phyloP scores from a whole-genome alignment of 2,329 filamentous ascomycete genomes.

The Macrophomina phaseolina region DNA sequence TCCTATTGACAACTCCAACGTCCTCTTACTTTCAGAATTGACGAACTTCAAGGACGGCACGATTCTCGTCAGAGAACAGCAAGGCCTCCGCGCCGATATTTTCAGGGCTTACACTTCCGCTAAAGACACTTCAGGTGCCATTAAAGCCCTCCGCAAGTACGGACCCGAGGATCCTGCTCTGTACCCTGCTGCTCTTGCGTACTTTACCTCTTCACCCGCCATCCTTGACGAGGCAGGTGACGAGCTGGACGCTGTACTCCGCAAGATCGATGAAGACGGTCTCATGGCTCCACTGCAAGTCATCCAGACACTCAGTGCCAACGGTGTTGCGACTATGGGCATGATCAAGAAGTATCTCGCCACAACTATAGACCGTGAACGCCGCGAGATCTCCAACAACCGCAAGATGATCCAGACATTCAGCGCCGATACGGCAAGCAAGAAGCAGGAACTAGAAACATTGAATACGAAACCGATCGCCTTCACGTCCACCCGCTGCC shows the following conservation, averaged over 20 bases:
- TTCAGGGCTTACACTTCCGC: conserved; percentile 95
- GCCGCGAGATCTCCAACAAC: conserved; percentile 84
- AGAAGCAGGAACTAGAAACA: conserved; percentile 78
- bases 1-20: conserved; percentile 92
- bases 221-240: conserved; percentile 85
- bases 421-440: conserved; percentile 79
- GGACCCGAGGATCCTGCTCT: conserved; percentile 88
- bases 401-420: conserved; percentile 82
- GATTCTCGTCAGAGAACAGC: conserved; percentile 90
- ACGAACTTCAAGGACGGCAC: conserved; percentile 90
- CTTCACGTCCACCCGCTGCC: conserved; percentile 89
- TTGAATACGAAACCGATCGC: conserved; percentile 80
- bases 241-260: conserved; percentile 79
- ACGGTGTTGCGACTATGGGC: conserved; percentile 91
- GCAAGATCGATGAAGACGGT: conserved; percentile 86
- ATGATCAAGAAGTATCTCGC: conserved; percentile 94
- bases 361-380: conserved; percentile 85
- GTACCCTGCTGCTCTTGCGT: conserved; percentile 89
- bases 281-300: conserved; percentile 97
- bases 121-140: conserved; percentile 87
- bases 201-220: conserved; percentile 84
- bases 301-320: conserved; percentile 83
- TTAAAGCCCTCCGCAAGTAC: conserved; percentile 89
- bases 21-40: conserved; percentile 88
- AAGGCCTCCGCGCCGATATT: conserved; percentile 90